phyloP scores from a whole-genome alignment of 225 moss, liverwort and hornwort species.

The Sphagnum contortum region DNA sequence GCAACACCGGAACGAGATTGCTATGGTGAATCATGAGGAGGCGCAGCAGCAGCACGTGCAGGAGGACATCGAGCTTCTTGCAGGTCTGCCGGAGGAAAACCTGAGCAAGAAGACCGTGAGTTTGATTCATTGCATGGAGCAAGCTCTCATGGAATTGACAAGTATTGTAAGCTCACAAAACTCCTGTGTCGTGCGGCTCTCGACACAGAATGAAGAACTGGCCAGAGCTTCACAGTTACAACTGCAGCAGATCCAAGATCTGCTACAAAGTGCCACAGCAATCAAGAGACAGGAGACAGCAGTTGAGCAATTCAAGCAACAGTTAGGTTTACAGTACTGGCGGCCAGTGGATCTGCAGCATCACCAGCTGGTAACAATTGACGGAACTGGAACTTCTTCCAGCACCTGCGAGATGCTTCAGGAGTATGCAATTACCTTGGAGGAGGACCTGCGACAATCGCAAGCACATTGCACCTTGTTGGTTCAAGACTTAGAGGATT shows the following conservation, averaged over 20 bases:
- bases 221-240: conserved; percentile 46
- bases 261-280: too few species aligned
- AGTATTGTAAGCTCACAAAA: conserved; percentile 80
- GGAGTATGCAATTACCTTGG: conserved; percentile 33
- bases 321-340: too few species aligned
- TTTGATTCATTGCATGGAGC: conserved; percentile 55
- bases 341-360: too few species aligned
- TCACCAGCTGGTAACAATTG: too few species aligned
- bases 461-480: conserved; percentile 24
- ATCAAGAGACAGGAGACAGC: too few species aligned
- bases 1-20: conserved; percentile 69
- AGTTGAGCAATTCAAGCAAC: too few species aligned
- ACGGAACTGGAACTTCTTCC: too few species aligned
- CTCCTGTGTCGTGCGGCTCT: conserved; percentile 71
- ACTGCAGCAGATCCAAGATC: conserved; percentile 58
- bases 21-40: conserved; percentile 45
- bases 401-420: conserved; percentile 22
- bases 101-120: conserved; percentile 56
- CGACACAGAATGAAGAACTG: conserved; percentile 70
- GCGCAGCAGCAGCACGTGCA: conserved; percentile 71
- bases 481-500: conserved; percentile 28
- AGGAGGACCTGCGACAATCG: conserved; percentile 29
- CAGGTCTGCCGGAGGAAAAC: conserved; percentile 30
- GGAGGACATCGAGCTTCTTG: conserved; percentile 52
- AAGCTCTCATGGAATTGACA: conserved; percentile 61